Percentiles rank a stretch among this genome's conserved stretches.
Evolutionary conservation across 2,329 filamentous ascomycete genomes (phyloP).

Genomic region (Lecanicillium sp.): DNA sequence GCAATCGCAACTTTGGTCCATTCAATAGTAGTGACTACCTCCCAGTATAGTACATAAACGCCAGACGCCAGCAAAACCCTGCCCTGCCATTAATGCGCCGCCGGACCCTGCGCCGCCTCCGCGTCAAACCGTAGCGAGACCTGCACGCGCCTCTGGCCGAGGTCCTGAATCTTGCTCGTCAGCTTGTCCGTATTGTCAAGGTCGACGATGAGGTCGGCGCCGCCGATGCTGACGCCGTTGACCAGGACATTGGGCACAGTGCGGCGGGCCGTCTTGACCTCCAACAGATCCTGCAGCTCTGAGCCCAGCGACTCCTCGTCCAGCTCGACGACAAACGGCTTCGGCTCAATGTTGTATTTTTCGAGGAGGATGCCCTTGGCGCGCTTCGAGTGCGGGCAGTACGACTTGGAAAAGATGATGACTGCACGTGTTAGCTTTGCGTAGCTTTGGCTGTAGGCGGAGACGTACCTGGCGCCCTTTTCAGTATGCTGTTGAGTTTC

Average conservation of each 20-base stretch:
- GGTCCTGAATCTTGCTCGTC: slow-evolving; percentile 60
- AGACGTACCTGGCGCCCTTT: slow-evolving; percentile 66
- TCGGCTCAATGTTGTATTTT: slow-evolving; percentile 74
- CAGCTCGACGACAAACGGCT: slow-evolving; percentile 83
- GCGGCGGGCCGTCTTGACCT: slow-evolving; percentile 64
- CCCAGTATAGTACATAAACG: too few relatives aligned
- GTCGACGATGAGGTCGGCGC: slow-evolving; percentile 74
- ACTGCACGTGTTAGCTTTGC: slow-evolving; percentile 42
- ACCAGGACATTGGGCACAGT: slow-evolving; percentile 93
- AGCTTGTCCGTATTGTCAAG: slow-evolving; percentile 62
- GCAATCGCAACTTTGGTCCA: too few relatives aligned
- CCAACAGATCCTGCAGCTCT: slow-evolving; percentile 64
- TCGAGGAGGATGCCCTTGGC: slow-evolving; percentile 82
- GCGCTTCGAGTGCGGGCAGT: slow-evolving; percentile 77
- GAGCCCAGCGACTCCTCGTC: slow-evolving; percentile 71
- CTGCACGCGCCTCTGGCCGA: slow-evolving; percentile 61
- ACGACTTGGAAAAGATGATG: slow-evolving; percentile 92
- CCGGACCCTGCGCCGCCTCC: slow-evolving; percentile 8
- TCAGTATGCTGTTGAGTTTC: slow-evolving; percentile 72
- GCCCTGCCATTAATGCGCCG: not conserved
- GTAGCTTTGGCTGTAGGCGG: not conserved
- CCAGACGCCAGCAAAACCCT: not conserved
- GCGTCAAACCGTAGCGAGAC: slow-evolving; percentile 39
- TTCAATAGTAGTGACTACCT: too few relatives aligned
- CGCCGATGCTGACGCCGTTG: slow-evolving; percentile 81